A percentile compares a stretch with the other conserved stretches of the same genome.
phyloP scores from a whole-genome alignment of 257 asterid species.

The Gentiana straminea region DNA sequence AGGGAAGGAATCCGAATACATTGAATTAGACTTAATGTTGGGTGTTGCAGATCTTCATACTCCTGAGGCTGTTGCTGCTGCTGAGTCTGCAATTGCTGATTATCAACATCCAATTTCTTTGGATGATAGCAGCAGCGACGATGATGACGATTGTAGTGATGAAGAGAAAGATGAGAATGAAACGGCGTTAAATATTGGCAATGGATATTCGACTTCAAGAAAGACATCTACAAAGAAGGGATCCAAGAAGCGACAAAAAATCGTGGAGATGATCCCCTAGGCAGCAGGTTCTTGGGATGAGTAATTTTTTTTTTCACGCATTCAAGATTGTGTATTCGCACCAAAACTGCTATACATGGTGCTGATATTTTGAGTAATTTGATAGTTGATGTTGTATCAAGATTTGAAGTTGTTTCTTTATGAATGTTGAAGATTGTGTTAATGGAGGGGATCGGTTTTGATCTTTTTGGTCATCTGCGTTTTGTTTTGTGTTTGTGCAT shows the following conservation, averaged over 20 bases:
- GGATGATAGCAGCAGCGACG: slow-evolving; percentile 30
- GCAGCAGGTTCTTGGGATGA: too few species aligned
- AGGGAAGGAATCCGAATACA: slow-evolving; percentile 62
- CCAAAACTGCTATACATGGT: too few species aligned
- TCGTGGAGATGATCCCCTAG: slow-evolving; percentile 34
- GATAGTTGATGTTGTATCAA: too few species aligned
- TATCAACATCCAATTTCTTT: slow-evolving; percentile 25
- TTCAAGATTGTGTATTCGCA: too few species aligned
- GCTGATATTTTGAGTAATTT: too few species aligned
- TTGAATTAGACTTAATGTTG: slow-evolving; percentile 92
- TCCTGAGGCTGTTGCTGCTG: slow-evolving; percentile 90
- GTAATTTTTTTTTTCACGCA: too few species aligned
- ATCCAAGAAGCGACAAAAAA: slow-evolving; percentile 32
- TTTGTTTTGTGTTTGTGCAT: too few species aligned
- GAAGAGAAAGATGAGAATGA: slow-evolving; percentile 6
- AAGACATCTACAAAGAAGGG: slow-evolving; percentile 20
- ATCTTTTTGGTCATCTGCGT: too few species aligned
- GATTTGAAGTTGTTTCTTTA: too few species aligned
- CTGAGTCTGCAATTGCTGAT: slow-evolving; percentile 77
- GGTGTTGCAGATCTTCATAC: slow-evolving; percentile 91
- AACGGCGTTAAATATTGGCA: slow-evolving; percentile 8
- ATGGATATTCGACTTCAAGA: slow-evolving; percentile 13
- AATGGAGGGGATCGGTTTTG: too few species aligned
- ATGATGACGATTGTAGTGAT: slow-evolving; percentile 20
- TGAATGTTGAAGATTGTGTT: too few species aligned